Evolutionary conservation across 495 filamentous ascomycete genomes (phyloP).

Genomic region (Immersiella caudata): DNA sequence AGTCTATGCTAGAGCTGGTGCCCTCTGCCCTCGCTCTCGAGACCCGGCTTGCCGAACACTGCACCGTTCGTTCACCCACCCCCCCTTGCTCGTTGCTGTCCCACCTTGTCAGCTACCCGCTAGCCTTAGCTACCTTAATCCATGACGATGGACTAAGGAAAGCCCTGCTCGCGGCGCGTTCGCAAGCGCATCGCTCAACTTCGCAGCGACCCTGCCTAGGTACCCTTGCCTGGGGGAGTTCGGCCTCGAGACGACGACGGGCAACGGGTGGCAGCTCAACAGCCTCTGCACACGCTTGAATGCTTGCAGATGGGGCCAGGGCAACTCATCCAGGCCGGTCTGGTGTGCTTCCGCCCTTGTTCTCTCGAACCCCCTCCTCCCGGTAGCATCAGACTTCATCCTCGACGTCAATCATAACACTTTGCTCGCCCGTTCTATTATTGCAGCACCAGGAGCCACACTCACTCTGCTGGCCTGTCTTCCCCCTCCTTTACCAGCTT

Average conservation of each 20-base stretch:
- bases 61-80: not conserved
- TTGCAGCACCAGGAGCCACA: slow-evolving; percentile 14
- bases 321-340: slow-evolving; percentile 3
- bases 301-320: not conserved
- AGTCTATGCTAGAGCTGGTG: not conserved
- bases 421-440: slow-evolving; percentile 27
- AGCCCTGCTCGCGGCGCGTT: not conserved
- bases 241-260: not conserved
- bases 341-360: not conserved
- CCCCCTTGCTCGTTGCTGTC: slow-evolving; percentile 10
- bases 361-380: slow-evolving; percentile 12
- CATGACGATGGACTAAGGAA: not conserved
- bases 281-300: not conserved
- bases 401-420: slow-evolving; percentile 38
- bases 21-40: not conserved
- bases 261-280: too few relatives aligned
- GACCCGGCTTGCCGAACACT: slow-evolving; percentile 1
- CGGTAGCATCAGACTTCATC: slow-evolving; percentile 27
- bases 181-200: not conserved
- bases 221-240: not conserved
- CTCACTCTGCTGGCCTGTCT: not conserved
- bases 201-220: not conserved
- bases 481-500: not conserved
- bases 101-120: slow-evolving; percentile 20
- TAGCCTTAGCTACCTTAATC: slow-evolving; percentile 13